A percentile compares a stretch with the other conserved stretches of the same genome.
phyloP scores from a whole-genome alignment of 2,329 filamentous ascomycete species.

The Arthrobotrys sinensis region DNA sequence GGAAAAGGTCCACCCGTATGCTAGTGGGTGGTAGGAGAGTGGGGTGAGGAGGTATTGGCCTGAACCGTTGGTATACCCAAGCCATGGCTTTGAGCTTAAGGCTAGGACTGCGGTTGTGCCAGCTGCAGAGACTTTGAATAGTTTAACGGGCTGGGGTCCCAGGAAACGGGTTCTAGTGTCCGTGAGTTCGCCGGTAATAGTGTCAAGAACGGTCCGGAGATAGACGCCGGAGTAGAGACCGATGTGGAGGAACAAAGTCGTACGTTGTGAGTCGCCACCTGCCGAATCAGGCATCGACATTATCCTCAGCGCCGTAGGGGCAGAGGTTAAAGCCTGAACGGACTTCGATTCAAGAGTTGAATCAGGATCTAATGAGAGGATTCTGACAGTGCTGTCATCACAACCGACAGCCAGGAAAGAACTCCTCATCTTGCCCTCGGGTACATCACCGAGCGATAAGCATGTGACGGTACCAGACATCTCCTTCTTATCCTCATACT shows the following conservation, averaged over 20 bases:
- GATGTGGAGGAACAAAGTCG: constrained; percentile 93
- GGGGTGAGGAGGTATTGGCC: constrained; percentile 86
- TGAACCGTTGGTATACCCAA: constrained; percentile 80
- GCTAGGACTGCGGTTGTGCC: constrained; percentile 88
- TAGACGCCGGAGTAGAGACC: constrained; percentile 96
- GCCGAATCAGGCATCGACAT: constrained; percentile 97
- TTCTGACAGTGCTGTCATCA: constrained; percentile 94
- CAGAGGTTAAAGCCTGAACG: constrained; percentile 91
- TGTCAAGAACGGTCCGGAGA: constrained; percentile 92
- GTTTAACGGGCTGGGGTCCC: constrained; percentile 87
- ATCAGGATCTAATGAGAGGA: constrained; percentile 90
- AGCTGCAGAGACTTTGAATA: constrained; percentile 92
- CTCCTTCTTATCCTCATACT: constrained; percentile 94
- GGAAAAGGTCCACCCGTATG: constrained; percentile 97
- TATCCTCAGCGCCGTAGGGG: constrained; percentile 88
- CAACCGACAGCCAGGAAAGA: constrained; percentile 96
- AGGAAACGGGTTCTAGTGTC: constrained; percentile 96
- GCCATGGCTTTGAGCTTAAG: constrained; percentile 93
- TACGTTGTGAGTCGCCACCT: constrained; percentile 76
- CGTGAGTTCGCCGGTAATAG: constrained; percentile 93
- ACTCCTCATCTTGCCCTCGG: constrained; percentile 88
- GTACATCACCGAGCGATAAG: constrained; percentile 92
- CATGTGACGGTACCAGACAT: constrained; percentile 97
- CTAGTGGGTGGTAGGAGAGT: constrained; percentile 86
- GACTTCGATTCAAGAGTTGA: constrained; percentile 93